Evolutionary conservation across 768 basidiomycete species (phyloP).

Genomic region (Suillus cothurnatus): DNA sequence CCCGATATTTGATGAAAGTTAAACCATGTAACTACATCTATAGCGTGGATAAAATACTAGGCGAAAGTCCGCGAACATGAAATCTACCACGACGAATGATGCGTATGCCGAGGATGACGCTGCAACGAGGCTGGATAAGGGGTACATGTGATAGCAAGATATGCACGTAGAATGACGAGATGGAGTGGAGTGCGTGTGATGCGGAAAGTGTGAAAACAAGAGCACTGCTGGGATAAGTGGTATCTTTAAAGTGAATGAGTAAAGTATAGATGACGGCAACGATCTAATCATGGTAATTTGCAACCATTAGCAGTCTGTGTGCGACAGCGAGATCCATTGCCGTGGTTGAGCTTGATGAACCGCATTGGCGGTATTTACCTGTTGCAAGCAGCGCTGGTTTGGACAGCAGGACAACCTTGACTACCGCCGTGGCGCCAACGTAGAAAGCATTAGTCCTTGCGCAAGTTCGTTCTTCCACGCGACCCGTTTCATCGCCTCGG

Average conservation of each 20-base stretch:
- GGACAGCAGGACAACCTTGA: conserved; percentile 8
- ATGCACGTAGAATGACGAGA: conserved; percentile 27
- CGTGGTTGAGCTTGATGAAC: conserved; percentile 9
- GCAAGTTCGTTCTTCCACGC: conserved; percentile 87
- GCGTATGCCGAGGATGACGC: conserved; percentile 6
- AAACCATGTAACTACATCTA: conserved; percentile 25
- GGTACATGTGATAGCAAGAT: conserved; percentile 34
- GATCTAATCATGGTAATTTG: conserved; percentile 17
- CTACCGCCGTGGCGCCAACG: conserved; percentile 63
- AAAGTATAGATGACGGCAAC: conserved; percentile 29
- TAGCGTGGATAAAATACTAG: conserved; percentile 24
- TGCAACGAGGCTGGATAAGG: conserved; percentile 20
- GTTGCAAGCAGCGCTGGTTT: conserved; percentile 5
- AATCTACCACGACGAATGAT: conserved; percentile 8
- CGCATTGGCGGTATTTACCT: conserved; percentile 14
- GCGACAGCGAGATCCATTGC: conserved; percentile 8
- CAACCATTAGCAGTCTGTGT: conserved; percentile 20
- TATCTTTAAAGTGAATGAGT: conserved; percentile 31
- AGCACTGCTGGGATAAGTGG: conserved; percentile 19
- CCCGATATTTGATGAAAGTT: conserved; percentile 16
- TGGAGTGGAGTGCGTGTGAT: conserved; percentile 17
- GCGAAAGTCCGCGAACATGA: conserved; percentile 7
- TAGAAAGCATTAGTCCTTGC: conserved; percentile 71
- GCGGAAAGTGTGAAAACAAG: conserved; percentile 16
- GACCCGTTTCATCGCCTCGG: conserved; percentile 72